A percentile compares a stretch with the other conserved stretches of the same genome.
Evolutionary conservation across 345 rosid species (phyloP).

Genomic region (Hibiscus tridactylites): DNA sequence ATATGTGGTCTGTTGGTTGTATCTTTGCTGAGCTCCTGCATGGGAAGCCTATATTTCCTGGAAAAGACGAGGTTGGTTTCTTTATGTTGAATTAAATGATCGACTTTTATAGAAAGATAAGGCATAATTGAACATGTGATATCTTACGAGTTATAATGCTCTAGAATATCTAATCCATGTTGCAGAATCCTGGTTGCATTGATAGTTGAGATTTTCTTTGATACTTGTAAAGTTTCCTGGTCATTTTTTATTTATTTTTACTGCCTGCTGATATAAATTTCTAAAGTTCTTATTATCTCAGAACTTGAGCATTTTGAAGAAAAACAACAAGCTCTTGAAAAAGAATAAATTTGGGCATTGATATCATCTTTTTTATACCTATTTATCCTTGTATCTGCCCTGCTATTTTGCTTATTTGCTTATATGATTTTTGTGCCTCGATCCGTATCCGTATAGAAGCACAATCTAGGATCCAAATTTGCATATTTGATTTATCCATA

Average conservation of each 20-base stretch:
- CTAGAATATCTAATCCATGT: background rate
- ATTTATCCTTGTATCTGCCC: too few relatives aligned
- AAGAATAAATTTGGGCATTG: too few relatives aligned
- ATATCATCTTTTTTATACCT: too few relatives aligned
- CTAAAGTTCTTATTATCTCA: background rate
- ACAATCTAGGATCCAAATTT: too few relatives aligned
- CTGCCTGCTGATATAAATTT: background rate
- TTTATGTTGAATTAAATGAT: background rate
- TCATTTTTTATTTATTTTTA: too few relatives aligned
- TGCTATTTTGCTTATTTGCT: too few relatives aligned
- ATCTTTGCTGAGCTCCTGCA: slow-evolving; percentile 88
- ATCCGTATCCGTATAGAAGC: too few relatives aligned
- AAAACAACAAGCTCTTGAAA: background rate
- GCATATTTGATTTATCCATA: too few relatives aligned
- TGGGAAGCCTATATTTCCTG: slow-evolving; percentile 88
- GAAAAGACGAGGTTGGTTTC: slow-evolving; percentile 68
- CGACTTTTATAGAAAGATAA: background rate
- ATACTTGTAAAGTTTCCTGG: background rate
- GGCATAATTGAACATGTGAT: background rate
- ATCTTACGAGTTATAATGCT: background rate
- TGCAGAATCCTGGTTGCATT: background rate
- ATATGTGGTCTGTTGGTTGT: slow-evolving; percentile 97
- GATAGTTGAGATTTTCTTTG: background rate
- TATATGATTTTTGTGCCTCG: too few relatives aligned
- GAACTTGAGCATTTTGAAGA: background rate